These are phyloP conservation scores for Arctostaphylos glauca DNA, from an alignment of 148 eudicot species.

Conservation along the genomic window DNA sequence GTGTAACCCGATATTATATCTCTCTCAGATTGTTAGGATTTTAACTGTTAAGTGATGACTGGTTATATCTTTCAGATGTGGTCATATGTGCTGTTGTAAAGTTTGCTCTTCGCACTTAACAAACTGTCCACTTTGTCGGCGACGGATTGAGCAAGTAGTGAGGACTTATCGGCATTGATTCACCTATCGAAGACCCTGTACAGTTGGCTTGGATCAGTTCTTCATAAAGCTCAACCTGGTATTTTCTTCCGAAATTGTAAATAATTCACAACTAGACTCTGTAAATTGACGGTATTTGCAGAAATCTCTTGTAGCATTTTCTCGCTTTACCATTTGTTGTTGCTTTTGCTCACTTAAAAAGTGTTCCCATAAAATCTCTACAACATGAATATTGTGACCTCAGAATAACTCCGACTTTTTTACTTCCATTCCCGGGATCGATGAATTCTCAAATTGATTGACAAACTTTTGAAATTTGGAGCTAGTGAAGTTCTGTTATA, in stretches of 20 bases:
- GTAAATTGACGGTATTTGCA: neutral
- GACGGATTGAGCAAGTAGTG: slow-evolving; percentile 76
- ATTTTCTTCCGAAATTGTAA: slow-evolving; percentile 1
- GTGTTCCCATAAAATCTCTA: too few relatives aligned
- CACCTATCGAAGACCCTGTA: neutral
- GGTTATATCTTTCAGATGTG: slow-evolving; percentile 60
- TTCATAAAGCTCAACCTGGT: neutral
- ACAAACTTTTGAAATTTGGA: neutral
- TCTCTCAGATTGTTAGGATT: neutral
- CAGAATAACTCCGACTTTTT: too few relatives aligned
- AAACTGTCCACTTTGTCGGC: slow-evolving; percentile 82
- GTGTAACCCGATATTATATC: neutral
- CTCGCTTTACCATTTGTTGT: neutral
- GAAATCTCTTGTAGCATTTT: neutral
- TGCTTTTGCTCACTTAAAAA: neutral
- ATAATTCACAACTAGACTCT: neutral
- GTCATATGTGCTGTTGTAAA: slow-evolving; percentile 96
- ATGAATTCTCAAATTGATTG: slow-evolving; percentile 2
- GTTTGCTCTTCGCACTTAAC: slow-evolving; percentile 74
- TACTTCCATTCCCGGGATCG: neutral
- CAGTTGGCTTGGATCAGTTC: neutral
- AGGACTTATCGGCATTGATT: slow-evolving; percentile 78
- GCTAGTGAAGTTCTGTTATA: neutral
- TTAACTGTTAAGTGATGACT: neutral
- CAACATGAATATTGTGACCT: too few relatives aligned